phyloP scores from a whole-genome alignment of 257 asterid genomes.

The Echites panduratus region DNA sequence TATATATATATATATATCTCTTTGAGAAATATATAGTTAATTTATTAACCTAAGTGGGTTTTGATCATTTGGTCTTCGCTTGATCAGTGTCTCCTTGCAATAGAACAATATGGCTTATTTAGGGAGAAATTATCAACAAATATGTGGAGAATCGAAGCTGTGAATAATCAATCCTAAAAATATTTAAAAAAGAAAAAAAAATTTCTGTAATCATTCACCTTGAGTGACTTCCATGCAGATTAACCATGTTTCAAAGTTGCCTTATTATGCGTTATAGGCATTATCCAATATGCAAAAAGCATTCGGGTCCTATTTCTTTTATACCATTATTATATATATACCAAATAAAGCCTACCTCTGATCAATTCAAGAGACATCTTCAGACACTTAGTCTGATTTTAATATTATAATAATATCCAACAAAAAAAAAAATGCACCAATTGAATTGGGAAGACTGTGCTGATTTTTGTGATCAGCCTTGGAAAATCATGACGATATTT shows the following conservation, averaged over 20 bases:
- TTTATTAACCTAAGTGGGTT: conserved; percentile 1
- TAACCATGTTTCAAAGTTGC: conserved; percentile 28
- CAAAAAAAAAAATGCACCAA: background rate
- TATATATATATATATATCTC: too few relatives aligned
- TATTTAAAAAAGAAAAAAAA: too few relatives aligned
- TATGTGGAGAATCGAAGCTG: conserved; percentile 27
- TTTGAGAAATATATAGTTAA: background rate
- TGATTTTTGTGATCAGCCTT: background rate
- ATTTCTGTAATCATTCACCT: conserved; percentile 21
- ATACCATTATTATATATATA: background rate
- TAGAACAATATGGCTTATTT: conserved; percentile 14
- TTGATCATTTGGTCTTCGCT: conserved; percentile 14
- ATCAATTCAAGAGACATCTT: background rate
- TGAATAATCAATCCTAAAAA: conserved; percentile 24
- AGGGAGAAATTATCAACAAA: background rate
- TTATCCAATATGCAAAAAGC: conserved; percentile 14
- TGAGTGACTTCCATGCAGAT: conserved; percentile 45
- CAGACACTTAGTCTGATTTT: background rate
- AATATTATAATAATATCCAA: background rate
- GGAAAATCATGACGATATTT: background rate
- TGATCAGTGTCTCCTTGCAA: conserved; percentile 13
- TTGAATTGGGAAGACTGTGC: background rate
- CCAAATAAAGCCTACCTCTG: background rate
- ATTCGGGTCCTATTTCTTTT: conserved; percentile 3
- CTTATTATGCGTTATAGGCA: conserved; percentile 17